Evolutionary conservation across 768 basidiomycete species (phyloP), one percentile per base, ranked within the genome.

Genomic region (Kwoniella pini): DNA sequence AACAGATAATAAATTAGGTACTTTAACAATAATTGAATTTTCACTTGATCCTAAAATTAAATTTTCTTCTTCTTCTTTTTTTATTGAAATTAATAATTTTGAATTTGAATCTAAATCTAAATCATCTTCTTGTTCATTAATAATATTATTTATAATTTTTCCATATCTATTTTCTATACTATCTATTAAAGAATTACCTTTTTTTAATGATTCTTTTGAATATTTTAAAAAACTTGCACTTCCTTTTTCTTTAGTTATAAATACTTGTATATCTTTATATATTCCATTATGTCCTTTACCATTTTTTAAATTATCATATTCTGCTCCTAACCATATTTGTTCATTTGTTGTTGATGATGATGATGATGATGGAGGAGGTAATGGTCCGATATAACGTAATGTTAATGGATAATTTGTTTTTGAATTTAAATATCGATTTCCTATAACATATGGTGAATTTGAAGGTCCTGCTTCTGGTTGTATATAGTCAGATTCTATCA

Each of bases 251-350:
- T 60, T 40, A 11, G 59, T 56, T 44, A 80, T 71, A 76, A 97
- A 98, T 78, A 95, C 93, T 39, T 81, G 82, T 63, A 82, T 84
- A 46, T 86, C 88, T 65, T 90, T 86, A 72, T 91, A 89, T 65
- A 82, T 74, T 5, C 95, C 95, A 67, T 88, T 85, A 75, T 97
- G 93, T 2, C 64, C 64, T 76, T 89, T 94, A 26, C 95, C 95
- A 57, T 92, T 85, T 7, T 76, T 61, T 19, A 86, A 83, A 70
- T 91, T 87, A 72, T 98, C 95, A 90, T 94, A 98, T 80, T 98
- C 95, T 46, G 97, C 84, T n/a, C 95, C 95, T n/a, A 93, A 82
- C 94, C 94, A 98, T 12, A 78, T 67, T 27, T 51, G 51, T 6
- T 60, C 56, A 28, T n/a, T 21, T 4, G 44, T 33, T 24, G 33